These are phyloP conservation scores for Metschnikowia hibisci DNA, from an alignment of 805 yeast genomes.

Conservation along the genomic window DNA sequence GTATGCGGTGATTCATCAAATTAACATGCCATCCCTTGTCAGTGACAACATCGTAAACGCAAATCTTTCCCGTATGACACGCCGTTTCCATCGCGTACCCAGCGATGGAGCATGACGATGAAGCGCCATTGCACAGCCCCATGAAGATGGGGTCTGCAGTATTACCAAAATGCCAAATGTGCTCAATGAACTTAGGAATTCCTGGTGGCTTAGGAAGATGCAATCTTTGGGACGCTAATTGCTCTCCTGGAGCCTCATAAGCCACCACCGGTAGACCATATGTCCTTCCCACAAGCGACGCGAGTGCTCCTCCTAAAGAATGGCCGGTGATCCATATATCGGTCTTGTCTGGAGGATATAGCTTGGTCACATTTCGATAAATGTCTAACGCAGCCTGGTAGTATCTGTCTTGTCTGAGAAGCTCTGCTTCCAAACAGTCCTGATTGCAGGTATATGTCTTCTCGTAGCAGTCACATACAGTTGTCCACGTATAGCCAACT, in stretches of 20 bases:
- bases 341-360: conserved; percentile 61
- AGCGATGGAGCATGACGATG: conserved; percentile 81
- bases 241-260: conserved; percentile 91
- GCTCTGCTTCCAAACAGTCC: conserved; percentile 74
- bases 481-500: conserved; percentile 84
- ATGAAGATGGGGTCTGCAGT: conserved; percentile 95
- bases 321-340: conserved; percentile 93
- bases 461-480: conserved; percentile 91
- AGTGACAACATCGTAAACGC: conserved; percentile 83
- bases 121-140: conserved; percentile 96
- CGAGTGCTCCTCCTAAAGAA: conserved; percentile 87
- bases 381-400: conserved; percentile 76
- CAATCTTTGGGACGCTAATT: conserved; percentile 73
- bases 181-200: conserved; percentile 67
- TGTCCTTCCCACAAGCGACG: conserved; percentile 79
- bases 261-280: conserved; percentile 87
- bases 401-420: conserved; percentile 72
- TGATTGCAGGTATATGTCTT: conserved; percentile 85
- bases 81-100: conserved; percentile 97
- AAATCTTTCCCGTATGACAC: conserved; percentile 86
- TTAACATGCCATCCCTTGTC: conserved; percentile 92
- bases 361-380: conserved; percentile 60
- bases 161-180: conserved; percentile 93
- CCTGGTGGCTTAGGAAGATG: conserved; percentile 96
- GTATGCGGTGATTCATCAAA: conserved; percentile 83